A percentile compares a stretch with the other conserved stretches of the same genome.
These are phyloP conservation scores for Schizophyllum amplum DNA, from an alignment of 1,284 basidiomycete species.

Conservation along the genomic window DNA sequence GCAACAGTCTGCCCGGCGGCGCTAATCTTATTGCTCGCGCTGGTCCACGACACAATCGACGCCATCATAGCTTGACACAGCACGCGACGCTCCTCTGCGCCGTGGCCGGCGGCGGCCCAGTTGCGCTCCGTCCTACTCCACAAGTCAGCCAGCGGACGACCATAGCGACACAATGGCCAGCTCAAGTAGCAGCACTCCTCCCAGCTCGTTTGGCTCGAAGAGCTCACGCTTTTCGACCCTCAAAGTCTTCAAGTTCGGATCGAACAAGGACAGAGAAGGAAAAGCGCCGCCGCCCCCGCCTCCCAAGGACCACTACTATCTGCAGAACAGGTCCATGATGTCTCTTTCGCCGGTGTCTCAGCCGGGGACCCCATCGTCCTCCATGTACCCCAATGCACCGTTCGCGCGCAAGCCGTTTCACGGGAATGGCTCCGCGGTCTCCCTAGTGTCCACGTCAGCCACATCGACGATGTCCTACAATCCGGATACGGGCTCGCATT, in stretches of 20 bases:
- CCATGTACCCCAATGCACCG: conserved; percentile 7
- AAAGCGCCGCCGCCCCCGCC: conserved; percentile 46
- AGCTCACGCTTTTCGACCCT: conserved; percentile 10
- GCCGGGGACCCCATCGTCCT: conserved; percentile 25
- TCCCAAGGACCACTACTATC: conserved; percentile 56
- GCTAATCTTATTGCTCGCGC: no score
- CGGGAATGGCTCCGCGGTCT: conserved; percentile 22
- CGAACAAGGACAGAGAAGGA: background rate
- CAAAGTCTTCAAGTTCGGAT: background rate
- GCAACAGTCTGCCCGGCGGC: no score
- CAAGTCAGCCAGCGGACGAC: no score
- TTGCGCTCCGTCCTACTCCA: no score
- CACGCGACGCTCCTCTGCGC: no score
- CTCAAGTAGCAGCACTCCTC: no score
- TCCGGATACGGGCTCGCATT: conserved; percentile 9
- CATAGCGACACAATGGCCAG: no score
- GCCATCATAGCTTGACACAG: no score
- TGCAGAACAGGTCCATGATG: conserved; percentile 43
- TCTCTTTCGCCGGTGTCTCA: conserved; percentile 42
- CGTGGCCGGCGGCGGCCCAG: no score
- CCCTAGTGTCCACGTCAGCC: conserved; percentile 19
- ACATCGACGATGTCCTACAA: background rate
- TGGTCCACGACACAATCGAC: no score
- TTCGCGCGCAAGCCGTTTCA: conserved; percentile 19
- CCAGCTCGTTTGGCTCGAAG: conserved; percentile 3